These are phyloP conservation scores for Claviceps sp. DNA, from an alignment of 2,329 filamentous ascomycete species.

Conservation along the genomic window DNA sequence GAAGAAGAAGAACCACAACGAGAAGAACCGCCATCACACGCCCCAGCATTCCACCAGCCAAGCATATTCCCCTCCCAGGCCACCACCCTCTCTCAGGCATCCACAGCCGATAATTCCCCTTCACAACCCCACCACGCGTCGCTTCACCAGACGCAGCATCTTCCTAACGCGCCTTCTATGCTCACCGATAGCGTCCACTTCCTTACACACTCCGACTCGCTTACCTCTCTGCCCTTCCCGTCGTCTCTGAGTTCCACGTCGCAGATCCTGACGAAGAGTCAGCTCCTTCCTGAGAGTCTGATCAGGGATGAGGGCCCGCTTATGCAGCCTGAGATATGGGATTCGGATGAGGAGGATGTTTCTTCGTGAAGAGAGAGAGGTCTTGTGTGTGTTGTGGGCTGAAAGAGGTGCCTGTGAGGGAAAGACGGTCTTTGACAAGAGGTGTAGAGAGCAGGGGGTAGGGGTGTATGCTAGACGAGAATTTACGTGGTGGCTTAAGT, in stretches of 20 bases:
- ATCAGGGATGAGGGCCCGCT: slow-evolving; percentile 21
- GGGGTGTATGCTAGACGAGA: too few relatives aligned
- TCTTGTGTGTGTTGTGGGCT: too few relatives aligned
- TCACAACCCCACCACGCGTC: not conserved
- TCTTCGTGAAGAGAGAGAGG: slow-evolving; percentile 6
- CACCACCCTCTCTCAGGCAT: slow-evolving; percentile 23
- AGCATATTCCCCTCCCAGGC: slow-evolving; percentile 19
- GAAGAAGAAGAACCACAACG: not conserved
- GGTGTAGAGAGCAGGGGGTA: too few relatives aligned
- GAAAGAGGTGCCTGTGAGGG: too few relatives aligned
- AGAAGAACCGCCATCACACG: too few relatives aligned
- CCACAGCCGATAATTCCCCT: slow-evolving; percentile 17
- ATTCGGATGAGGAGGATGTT: slow-evolving; percentile 21
- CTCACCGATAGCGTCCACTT: slow-evolving; percentile 7
- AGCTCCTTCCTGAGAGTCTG: slow-evolving; percentile 37
- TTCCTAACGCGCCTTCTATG: not conserved
- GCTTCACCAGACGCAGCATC: not conserved
- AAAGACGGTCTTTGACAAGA: too few relatives aligned
- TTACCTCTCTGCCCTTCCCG: slow-evolving; percentile 7
- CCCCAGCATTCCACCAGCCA: slow-evolving; percentile 2
- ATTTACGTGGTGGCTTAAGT: too few relatives aligned
- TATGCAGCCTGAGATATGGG: slow-evolving; percentile 22
- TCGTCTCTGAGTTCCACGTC: slow-evolving; percentile 18
- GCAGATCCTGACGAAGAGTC: slow-evolving; percentile 37
- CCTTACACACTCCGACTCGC: slow-evolving; percentile 13